Base-by-base conservation (phyloP, 2,329 filamentous ascomycete genomes). In the Xylaria sp. region DNA sequence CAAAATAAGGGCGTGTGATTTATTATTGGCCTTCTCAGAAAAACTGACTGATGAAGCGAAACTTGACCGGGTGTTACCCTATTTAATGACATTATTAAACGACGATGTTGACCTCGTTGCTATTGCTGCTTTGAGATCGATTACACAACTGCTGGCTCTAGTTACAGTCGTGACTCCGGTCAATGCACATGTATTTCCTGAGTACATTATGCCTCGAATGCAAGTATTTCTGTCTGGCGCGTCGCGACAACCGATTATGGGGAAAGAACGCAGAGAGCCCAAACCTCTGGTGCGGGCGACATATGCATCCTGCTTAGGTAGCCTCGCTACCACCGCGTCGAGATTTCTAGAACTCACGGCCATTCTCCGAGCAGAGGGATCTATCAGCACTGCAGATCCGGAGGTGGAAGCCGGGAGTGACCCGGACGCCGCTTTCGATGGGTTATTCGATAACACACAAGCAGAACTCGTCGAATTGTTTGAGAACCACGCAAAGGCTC, bases 31-130 rank as follows among this genome's bases (percentile, higher is more conserved):
- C 2, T 97, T 99, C 78, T 90, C 94, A 0, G 94, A 98, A 80
- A 87, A 92, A 67, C 81, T 98, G 28, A 97, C 95, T 0, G 97
- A 99, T 77, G 96, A 99, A 80, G 94, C 94, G 3, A 98, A 97
- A 79, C 84, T 99, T 57, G 97, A 99, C 79, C 89, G 96, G 58
- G 92, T 98, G 28, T 82, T 99, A 58, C 96, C 96, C 0, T 97
- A 97, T 77, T 83, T 98, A 41, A 92, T 97, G 81, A 88, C 90
- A 5, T 81, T 98, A 32, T 83, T 99, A 13, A 91, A 89, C 67
- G 96, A 99, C 76, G 89, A 90, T 72, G 89, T 91, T 1, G 93
- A 97, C 71, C 85, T 93, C 73, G 95, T 99, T 15, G 91, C 93
- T 55, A 89, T 97, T 57, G 90, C 94, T 28, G 94, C 94, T 3